Percentiles rank a stretch among this genome's conserved stretches.
These are phyloP conservation scores for Phytophthora parvispora DNA, from an alignment of 352 stramenopile genomes.

Conservation along the genomic window DNA sequence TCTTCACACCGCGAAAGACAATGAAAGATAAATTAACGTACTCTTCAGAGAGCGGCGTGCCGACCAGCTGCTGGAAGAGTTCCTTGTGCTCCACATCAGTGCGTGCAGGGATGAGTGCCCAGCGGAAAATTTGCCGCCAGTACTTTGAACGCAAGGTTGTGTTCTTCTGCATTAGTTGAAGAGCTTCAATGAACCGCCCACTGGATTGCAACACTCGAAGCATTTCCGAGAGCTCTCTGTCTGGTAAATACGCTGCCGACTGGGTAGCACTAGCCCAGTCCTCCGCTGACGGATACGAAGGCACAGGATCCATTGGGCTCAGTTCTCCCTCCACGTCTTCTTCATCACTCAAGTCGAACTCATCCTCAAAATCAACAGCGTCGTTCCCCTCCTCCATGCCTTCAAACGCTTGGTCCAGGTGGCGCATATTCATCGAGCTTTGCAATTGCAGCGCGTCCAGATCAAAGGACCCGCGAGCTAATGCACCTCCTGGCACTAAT, in stretches of 20 bases:
- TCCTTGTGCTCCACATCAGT: constrained; percentile 11
- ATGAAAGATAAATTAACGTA: constrained; percentile 30
- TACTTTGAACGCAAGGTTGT: constrained; percentile 58
- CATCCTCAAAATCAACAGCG: constrained; percentile 18
- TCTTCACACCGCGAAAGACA: neutral
- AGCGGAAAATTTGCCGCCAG: constrained; percentile 77
- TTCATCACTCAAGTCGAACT: constrained; percentile 10
- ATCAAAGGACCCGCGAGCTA: constrained; percentile 46
- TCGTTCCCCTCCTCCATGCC: constrained; percentile 38
- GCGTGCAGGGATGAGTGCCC: constrained; percentile 48
- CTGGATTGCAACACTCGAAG: constrained; percentile 68
- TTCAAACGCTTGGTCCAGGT: constrained; percentile 40
- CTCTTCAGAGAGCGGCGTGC: constrained; percentile 54
- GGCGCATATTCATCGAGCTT: constrained; percentile 65
- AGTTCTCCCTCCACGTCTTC: constrained; percentile 25
- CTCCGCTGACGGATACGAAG: constrained; percentile 14
- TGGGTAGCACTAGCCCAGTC: constrained; percentile 31
- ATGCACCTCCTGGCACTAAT: constrained; percentile 48
- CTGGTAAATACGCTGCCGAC: constrained; percentile 46
- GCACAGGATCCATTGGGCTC: constrained; percentile 11
- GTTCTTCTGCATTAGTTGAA: constrained; percentile 77
- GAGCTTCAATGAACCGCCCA: constrained; percentile 77
- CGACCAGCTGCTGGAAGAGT: constrained; percentile 26
- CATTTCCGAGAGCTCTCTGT: constrained; percentile 61
- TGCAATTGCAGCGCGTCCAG: constrained; percentile 63